Evolutionary conservation across 768 basidiomycete species (phyloP).

Genomic region (Neoboletus subvelutipes): DNA sequence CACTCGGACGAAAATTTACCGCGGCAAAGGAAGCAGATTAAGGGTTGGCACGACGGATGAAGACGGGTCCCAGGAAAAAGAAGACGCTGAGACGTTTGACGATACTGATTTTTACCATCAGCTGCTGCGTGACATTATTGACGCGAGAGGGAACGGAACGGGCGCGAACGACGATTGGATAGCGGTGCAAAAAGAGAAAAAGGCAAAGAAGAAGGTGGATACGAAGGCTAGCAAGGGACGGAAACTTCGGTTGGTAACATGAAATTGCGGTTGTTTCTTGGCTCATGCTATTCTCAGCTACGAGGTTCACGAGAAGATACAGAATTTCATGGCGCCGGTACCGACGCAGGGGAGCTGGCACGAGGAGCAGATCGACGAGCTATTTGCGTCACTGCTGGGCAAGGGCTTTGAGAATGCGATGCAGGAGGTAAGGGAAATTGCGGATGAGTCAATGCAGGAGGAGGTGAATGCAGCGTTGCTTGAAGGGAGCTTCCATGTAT

Average conservation of each 20-base stretch:
- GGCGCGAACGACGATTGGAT: constrained; percentile 61
- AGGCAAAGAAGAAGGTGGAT: constrained; percentile 86
- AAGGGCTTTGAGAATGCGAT: constrained; percentile 54
- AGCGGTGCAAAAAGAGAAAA: constrained; percentile 62
- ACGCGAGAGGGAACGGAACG: constrained; percentile 50
- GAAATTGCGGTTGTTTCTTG: background rate
- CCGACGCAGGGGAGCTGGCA: constrained; percentile 74
- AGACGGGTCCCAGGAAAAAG: constrained; percentile 36
- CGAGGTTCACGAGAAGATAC: constrained; percentile 92
- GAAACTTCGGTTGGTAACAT: constrained; percentile 67
- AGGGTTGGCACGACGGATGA: constrained; percentile 34
- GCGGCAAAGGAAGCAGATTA: constrained; percentile 49
- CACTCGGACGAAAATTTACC: constrained; percentile 57
- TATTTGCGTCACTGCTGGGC: constrained; percentile 87
- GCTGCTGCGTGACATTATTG: constrained; percentile 88
- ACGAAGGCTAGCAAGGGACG: constrained; percentile 95
- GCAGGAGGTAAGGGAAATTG: constrained; percentile 29
- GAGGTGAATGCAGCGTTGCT: constrained; percentile 33
- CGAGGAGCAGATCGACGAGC: constrained; percentile 93
- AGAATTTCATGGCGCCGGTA: constrained; percentile 96
- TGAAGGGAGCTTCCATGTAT: constrained; percentile 53
- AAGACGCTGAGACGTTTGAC: constrained; percentile 62
- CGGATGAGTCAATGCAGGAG: constrained; percentile 29
- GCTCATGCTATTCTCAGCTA: constrained; percentile 52
- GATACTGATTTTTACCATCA: constrained; percentile 95